Conservation (phyloP, 176 grass and related monocot species). For the Cymbopogon citratus region DNA sequence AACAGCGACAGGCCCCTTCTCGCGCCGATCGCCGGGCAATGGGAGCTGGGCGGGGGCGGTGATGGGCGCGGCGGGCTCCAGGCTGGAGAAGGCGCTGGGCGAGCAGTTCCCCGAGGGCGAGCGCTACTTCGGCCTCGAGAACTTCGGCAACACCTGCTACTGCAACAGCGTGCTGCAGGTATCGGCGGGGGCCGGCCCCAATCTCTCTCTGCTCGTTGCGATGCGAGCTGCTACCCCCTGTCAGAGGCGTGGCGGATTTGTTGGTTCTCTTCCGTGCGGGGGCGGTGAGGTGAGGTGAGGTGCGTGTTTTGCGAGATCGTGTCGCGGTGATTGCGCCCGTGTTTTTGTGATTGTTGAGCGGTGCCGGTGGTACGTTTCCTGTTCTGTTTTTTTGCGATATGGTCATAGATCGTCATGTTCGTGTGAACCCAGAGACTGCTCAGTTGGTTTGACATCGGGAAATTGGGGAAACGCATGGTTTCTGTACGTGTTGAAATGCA, state of each 20-base stretch:
- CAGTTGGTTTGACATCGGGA: neutral
- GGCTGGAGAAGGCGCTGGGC: slow-evolving; percentile 96
- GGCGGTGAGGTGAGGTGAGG: neutral
- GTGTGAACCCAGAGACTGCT: neutral
- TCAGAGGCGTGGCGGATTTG: neutral
- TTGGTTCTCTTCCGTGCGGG: neutral
- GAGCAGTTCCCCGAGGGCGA: slow-evolving; percentile 97
- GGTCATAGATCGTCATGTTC: neutral
- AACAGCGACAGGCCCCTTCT: neutral
- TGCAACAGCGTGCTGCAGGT: slow-evolving; percentile 99
- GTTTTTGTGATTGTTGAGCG: neutral
- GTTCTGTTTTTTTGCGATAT: neutral
- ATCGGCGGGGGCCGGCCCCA: neutral
- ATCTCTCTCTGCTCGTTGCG: neutral
- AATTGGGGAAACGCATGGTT: neutral
- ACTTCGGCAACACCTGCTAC: slow-evolving; percentile 99
- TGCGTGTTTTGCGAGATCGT: slow-evolving; percentile 19
- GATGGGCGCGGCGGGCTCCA: slow-evolving; percentile 97
- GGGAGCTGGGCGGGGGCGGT: slow-evolving; percentile 48
- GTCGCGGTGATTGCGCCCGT: neutral
- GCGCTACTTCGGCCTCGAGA: slow-evolving; percentile 99
- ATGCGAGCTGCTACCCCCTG: neutral
- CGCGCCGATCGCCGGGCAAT: slow-evolving; percentile 17
- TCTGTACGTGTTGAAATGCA: neutral
- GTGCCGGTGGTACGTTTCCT: neutral